Evolutionary conservation across 345 rosid species (phyloP), one percentile per base, ranked within the genome.

Genomic region (Ceriops zippeliana): DNA sequence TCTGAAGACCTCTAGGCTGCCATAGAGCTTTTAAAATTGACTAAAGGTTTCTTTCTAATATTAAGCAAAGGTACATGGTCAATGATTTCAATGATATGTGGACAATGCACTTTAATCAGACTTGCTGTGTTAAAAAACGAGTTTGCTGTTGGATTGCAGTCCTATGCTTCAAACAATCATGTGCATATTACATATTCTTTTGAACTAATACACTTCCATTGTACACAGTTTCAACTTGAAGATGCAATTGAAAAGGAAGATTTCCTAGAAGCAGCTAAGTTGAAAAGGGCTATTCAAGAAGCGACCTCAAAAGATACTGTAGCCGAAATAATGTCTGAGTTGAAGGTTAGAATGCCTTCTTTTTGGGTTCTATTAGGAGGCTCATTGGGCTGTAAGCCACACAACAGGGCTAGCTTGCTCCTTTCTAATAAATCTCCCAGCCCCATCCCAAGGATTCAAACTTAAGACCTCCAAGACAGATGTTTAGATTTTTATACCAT

Each of bases 161-260:
- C 30, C 26, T 21, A 10, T 56, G 31, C 17, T 56, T 15, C 28
- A 56, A 56, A 56, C 28, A 27, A 56, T 24, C 1, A 2, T 2
- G 26, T 60, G 24, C 58, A 46, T 10, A 60, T 69, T 59, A 5
- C 9, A 31, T 61, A 54, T 26, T 61, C 47, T 16, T 67, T 66
- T 56, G n/a, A 57, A 1, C 51, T 67, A 63, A 68, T 32, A 46
- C 67, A 66, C 67, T 58, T 61, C 26, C 32, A 1, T 22, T 65
- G n/a, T 65, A 70, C 60, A 28, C 82, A 92, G 98, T 82, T 83
- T 74, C 96, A 93, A 87, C 97, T 93, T 70, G 90, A 88, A 72
- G 96, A 93, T 38, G 97, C 97, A 17, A 80, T 91, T 37, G 91
- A 89, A 81, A 91, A 79, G 75, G 89, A 93, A 82, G 96, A 93